Evolutionary conservation across 108 stramenopile genomes (phyloP).

Genomic region (Skeletonema costatum): DNA sequence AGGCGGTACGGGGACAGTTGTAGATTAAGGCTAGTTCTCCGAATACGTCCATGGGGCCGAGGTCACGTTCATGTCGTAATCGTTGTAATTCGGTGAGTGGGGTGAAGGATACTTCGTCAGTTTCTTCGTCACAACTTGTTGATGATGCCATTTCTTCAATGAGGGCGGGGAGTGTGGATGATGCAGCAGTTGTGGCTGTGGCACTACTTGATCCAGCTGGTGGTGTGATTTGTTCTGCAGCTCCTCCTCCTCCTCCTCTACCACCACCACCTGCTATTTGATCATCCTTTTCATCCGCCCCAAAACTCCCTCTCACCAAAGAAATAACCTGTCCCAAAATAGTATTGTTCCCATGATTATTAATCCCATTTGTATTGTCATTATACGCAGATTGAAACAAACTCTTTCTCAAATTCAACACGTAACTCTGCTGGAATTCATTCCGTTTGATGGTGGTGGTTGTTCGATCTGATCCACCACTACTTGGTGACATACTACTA

Average conservation of each 20-base stretch:
- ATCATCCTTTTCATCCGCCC: conserved; percentile 3
- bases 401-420: conserved; percentile 38
- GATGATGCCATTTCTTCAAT: conserved; percentile 19
- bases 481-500: too few relatives aligned
- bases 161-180: conserved; percentile 2
- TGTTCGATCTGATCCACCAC: too few relatives aligned
- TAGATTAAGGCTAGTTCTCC: conserved; percentile 57
- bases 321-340: conserved; percentile 29
- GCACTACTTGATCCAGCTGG: background rate
- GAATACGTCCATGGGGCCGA: conserved; percentile 38
- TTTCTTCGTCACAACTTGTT: background rate
- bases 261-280: background rate
- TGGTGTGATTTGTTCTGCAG: background rate
- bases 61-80: conserved; percentile 43
- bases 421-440: conserved; percentile 41
- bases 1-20: conserved; percentile 61
- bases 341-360: background rate
- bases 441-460: background rate
- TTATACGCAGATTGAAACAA: conserved; percentile 31
- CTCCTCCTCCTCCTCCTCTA: background rate
- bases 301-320: conserved; percentile 17
- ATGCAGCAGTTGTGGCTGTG: background rate
- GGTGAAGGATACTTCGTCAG: conserved; percentile 25
- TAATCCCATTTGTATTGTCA: conserved; percentile 1
- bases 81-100: conserved; percentile 27